Conservation (phyloP, 805 yeast species). For the Candida tibetensis region DNA sequence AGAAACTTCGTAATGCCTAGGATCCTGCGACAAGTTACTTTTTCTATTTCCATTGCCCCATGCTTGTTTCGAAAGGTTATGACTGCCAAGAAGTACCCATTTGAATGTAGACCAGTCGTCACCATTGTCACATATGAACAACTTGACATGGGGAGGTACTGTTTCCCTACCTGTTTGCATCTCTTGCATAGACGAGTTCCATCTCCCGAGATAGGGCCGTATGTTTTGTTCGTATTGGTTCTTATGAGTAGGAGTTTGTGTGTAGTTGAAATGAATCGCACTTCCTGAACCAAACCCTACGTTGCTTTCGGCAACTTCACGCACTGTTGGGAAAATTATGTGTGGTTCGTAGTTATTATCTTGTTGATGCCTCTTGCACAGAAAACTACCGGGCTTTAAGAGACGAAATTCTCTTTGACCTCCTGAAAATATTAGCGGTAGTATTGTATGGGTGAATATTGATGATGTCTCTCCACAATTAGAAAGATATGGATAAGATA, state of each 20-base stretch:
- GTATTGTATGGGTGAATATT: slow-evolving; percentile 46
- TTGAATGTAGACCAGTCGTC: slow-evolving; percentile 49
- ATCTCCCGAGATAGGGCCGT: slow-evolving; percentile 41
- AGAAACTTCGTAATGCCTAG: slow-evolving; percentile 24
- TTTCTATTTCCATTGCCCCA: slow-evolving; percentile 55
- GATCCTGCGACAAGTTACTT: slow-evolving; percentile 11
- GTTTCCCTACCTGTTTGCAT: slow-evolving; percentile 30
- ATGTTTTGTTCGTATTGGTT: slow-evolving; percentile 43
- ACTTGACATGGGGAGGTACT: slow-evolving; percentile 66
- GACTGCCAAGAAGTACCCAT: slow-evolving; percentile 75
- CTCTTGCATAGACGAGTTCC: slow-evolving; percentile 29
- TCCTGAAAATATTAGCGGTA: slow-evolving; percentile 41
- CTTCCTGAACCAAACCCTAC: slow-evolving; percentile 50
- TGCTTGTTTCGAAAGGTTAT: slow-evolving; percentile 73
- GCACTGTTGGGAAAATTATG: slow-evolving; percentile 45
- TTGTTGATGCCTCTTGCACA: slow-evolving; percentile 20
- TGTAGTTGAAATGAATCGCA: slow-evolving; percentile 47
- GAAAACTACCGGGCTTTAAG: slow-evolving; percentile 24
- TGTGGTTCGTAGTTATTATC: slow-evolving; percentile 28
- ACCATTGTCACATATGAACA: slow-evolving; percentile 53
- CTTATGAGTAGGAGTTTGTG: slow-evolving; percentile 17
- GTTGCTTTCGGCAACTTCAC: slow-evolving; percentile 36
- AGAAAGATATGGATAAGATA: slow-evolving; percentile 43
- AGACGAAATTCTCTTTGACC: slow-evolving; percentile 18
- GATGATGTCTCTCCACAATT: slow-evolving; percentile 30